Evolutionary conservation across 2,329 filamentous ascomycete species (phyloP), one percentile per base, ranked within the genome.

Genomic region (Arthrinium puccinioides): DNA sequence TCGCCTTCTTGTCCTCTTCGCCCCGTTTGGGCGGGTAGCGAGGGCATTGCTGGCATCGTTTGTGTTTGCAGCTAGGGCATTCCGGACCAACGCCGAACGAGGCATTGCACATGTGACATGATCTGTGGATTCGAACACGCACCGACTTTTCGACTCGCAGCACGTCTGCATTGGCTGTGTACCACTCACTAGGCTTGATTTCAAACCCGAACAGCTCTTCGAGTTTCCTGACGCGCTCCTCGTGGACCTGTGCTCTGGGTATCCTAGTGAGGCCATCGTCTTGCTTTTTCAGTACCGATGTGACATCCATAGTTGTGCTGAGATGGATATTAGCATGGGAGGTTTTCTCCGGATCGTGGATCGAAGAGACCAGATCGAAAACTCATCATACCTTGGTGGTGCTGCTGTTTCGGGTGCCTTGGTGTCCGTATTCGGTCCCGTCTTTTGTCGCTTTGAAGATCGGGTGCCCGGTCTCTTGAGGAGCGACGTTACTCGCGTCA

Each of bases 71-170:
- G 47, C 76, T 76, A 46, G 72, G 61, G 61, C 89, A 95, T 42
- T 82, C 70, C 62, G 82, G 87, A 51, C 82, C 76, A 15, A 74
- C 61, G 39, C 83, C 81, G 57, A 90, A 94, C 18, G 75, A 74
- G 11, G 82, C 76, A 41, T 80, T 75, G 66, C 89, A 96, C 48
- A 76, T 72, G 62, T 95, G 89, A 61, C 89, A 96, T 44, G 75
- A 81, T 48, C 82, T 77, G 57, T 85, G 83, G 37, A 88, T 76
- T 37, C 84, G 79, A 74, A 89, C 84, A 41, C 83, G 79, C 47
- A 87, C 84, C 10, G 82, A 74, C 65, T 85, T 87, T 57, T 87
- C 79, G 38, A 85, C 73, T 29, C 83, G 79, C 18, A 76, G 62
- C 21, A 74, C 74, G 20, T 72, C 69, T 35, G 76, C 74, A 43